Conservation (phyloP, 208 protist genomes). For the Crithidia expoeki region DNA sequence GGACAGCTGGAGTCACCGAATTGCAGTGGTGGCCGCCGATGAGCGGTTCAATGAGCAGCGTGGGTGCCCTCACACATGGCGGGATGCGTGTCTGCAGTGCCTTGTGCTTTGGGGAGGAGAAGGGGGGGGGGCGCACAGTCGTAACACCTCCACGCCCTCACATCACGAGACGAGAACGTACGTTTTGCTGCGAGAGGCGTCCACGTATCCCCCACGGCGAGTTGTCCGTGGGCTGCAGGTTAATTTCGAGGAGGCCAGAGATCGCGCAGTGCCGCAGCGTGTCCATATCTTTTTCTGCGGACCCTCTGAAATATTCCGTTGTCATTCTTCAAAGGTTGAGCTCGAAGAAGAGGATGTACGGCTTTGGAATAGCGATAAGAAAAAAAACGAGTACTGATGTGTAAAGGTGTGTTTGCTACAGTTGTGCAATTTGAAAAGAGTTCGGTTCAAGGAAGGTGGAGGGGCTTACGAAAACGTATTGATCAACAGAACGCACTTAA, state of each 20-base stretch:
- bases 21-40: neutral
- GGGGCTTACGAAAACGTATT: too few species aligned
- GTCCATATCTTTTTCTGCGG: slow-evolving; percentile 19
- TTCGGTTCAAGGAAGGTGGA: too few species aligned
- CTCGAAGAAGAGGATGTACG: slow-evolving; percentile 69
- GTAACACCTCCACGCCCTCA: slow-evolving; percentile 38
- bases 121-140: slow-evolving; percentile 34
- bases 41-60: slow-evolving; percentile 48
- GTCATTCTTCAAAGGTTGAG: slow-evolving; percentile 45
- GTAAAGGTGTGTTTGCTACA: neutral
- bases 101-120: slow-evolving; percentile 39
- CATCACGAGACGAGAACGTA: slow-evolving; percentile 65
- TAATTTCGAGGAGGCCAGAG: slow-evolving; percentile 46
- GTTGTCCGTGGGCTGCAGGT: slow-evolving; percentile 40
- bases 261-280: slow-evolving; percentile 30
- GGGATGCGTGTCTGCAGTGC: slow-evolving; percentile 40
- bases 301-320: slow-evolving; percentile 11
- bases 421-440: too few species aligned
- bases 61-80: slow-evolving; percentile 29
- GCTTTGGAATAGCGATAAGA: slow-evolving; percentile 25
- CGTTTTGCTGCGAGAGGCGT: slow-evolving; percentile 48
- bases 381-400: neutral
- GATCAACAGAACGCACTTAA: too few species aligned
- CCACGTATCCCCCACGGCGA: slow-evolving; percentile 53
- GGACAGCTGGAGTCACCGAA: neutral